Conservation (phyloP, 345 rosid genomes). For the Lumnitzera racemosa region DNA sequence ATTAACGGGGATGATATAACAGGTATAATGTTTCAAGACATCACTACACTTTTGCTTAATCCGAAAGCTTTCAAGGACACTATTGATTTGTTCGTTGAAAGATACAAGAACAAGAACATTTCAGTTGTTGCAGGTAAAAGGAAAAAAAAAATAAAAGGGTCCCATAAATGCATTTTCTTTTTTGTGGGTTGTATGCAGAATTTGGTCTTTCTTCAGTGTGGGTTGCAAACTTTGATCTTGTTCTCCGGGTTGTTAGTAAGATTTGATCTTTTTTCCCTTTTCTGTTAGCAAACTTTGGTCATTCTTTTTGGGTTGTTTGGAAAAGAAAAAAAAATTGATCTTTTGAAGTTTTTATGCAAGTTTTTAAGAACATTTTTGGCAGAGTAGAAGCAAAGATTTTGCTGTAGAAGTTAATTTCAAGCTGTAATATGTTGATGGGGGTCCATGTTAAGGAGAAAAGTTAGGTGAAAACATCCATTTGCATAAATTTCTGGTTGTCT, state of each 20-base stretch:
- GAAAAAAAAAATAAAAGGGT: background rate
- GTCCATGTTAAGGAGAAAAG: constrained; percentile 17
- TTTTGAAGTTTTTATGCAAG: constrained; percentile 19
- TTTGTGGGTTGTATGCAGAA: background rate
- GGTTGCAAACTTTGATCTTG: constrained; percentile 7
- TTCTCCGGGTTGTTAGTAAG: too few relatives aligned
- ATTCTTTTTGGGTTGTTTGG: background rate
- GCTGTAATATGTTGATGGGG: constrained; percentile 20
- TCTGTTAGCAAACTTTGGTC: too few relatives aligned
- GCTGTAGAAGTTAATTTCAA: constrained; percentile 8
- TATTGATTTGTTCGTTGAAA: constrained; percentile 83
- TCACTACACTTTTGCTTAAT: constrained; percentile 83
- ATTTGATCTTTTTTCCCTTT: too few relatives aligned
- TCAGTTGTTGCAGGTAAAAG: constrained; percentile 91
- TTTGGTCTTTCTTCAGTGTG: background rate
- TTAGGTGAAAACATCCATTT: constrained; percentile 11
- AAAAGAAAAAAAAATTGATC: background rate
- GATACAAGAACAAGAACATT: constrained; percentile 78
- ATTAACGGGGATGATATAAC: constrained; percentile 11
- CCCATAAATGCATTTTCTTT: background rate
- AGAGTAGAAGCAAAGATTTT: constrained; percentile 8
- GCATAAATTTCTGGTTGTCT: constrained; percentile 27
- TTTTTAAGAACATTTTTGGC: constrained; percentile 14
- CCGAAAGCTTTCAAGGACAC: constrained; percentile 88
- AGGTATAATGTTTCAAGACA: constrained; percentile 98